Percentiles rank a stretch among this genome's conserved stretches.
phyloP scores from a whole-genome alignment of 2,329 filamentous ascomycete genomes.

The Clonostachys sp. region DNA sequence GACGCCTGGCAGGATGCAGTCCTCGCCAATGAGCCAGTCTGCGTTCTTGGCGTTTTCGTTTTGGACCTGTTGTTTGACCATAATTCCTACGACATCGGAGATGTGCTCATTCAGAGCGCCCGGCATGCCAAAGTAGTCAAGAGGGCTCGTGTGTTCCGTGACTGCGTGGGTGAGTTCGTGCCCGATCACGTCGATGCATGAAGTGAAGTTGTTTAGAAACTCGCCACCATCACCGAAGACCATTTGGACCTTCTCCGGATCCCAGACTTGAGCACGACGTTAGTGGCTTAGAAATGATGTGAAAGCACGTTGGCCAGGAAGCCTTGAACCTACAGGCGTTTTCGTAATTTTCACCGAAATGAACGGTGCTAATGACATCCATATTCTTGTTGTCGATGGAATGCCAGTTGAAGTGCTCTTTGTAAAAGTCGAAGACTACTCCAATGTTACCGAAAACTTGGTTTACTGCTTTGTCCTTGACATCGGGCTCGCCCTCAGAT shows the following conservation, averaged over 20 bases:
- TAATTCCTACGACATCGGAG: conserved; percentile 52
- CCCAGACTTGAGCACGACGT: conserved; percentile 34
- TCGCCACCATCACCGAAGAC: conserved; percentile 51
- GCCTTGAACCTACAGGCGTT: conserved; percentile 39
- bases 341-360: conserved; percentile 43
- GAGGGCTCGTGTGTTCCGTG: conserved; percentile 41
- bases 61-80: conserved; percentile 49
- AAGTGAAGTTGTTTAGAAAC: conserved; percentile 46
- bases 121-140: conserved; percentile 45
- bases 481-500: conserved; percentile 32
- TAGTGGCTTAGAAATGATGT: too few species aligned
- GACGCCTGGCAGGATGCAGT: conserved; percentile 42
- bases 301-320: background rate
- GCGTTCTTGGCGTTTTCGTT: conserved; percentile 36
- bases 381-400: conserved; percentile 46
- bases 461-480: conserved; percentile 37
- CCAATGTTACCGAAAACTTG: conserved; percentile 46
- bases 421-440: conserved; percentile 43
- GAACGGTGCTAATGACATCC: conserved; percentile 46
- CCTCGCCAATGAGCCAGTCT: conserved; percentile 52
- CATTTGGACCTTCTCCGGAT: conserved; percentile 42
- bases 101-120: conserved; percentile 54
- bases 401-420: conserved; percentile 40
- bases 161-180: conserved; percentile 54
- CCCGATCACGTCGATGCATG: conserved; percentile 49